Evolutionary conservation across 2,329 filamentous ascomycete genomes (phyloP), one percentile per base, ranked within the genome.

Genomic region (Beauveria asiatica): DNA sequence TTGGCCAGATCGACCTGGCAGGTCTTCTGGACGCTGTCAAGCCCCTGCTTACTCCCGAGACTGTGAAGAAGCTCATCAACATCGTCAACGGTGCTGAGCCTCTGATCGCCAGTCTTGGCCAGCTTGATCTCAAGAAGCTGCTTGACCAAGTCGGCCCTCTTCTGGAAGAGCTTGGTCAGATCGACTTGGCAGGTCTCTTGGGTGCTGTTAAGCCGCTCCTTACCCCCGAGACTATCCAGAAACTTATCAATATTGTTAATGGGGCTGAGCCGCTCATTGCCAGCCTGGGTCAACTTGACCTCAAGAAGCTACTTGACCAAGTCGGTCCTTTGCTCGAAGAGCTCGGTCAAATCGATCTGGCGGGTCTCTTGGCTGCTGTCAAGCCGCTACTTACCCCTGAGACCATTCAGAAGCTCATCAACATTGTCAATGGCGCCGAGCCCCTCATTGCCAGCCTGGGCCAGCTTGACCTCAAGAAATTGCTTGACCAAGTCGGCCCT

Each of bases 141-240:
- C 39, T 65, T 10, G 23, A 64, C 37, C 57, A 64, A 10, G 41
- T 63, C 3, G 44, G 62, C 1, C 71, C 71, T 3, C 53, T 70
- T 2, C 46, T 66, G 16, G 57, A 67, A 52, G 42, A 62, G 65
- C 27, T 65, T 67, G 62, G 63, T 42, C 63, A 70, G 42, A 61
- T 73, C 8, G 64, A 70, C 59, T 60, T 70, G 8, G 64, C 68
- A 49, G 66, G 66, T 8, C 60, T 73, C 4, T 66, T 71, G 6
- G 65, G 71, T 7, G 68, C 73, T 2, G 46, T 75, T 1, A 66
- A 67, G 7, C 74, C 74, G 0, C 62, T 77, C 0, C 63, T 76
- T 0, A 71, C 68, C 7, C 62, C 69, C 5, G 65, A 72, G 0
- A 70, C 70, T 0, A 65, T 76, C 41, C 37, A 52, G 33, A 52